Evolutionary conservation across 2,329 filamentous ascomycete genomes (phyloP).

Genomic region (Fusarium siculi): DNA sequence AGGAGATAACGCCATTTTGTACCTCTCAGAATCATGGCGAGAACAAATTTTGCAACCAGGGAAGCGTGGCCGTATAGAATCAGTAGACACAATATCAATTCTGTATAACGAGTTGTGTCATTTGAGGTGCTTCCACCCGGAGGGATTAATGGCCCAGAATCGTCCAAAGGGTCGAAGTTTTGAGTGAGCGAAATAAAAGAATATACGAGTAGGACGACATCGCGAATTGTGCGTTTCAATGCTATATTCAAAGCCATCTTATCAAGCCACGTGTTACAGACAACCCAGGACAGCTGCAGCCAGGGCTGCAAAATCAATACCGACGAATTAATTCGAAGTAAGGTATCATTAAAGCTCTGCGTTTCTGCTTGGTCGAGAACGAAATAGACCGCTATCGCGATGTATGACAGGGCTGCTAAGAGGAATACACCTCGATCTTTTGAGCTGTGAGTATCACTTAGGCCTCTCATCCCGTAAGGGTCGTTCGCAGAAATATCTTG

Average conservation of each 20-base stretch:
- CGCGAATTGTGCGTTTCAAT: background rate
- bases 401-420: background rate
- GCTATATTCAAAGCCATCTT: rapidly evolving
- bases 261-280: rapidly evolving
- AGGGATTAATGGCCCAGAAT: no score
- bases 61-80: background rate
- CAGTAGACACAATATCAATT: no score
- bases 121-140: no score
- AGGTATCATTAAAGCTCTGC: no score
- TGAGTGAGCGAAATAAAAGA: rapidly evolving
- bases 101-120: no score
- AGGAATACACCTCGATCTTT: background rate
- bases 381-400: background rate
- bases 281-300: no score
- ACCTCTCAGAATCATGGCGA: rapidly evolving
- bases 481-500: background rate
- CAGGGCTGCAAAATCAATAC: no score
- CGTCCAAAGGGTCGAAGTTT: background rate
- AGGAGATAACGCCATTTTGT: background rate
- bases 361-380: background rate
- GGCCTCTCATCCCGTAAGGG: no score
- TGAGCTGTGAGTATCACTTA: no score
- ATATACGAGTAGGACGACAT: background rate
- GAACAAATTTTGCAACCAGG: background rate
- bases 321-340: no score